Base-by-base conservation (phyloP, 73 alveolate genomes). In the Breviolum minutum region DNA sequence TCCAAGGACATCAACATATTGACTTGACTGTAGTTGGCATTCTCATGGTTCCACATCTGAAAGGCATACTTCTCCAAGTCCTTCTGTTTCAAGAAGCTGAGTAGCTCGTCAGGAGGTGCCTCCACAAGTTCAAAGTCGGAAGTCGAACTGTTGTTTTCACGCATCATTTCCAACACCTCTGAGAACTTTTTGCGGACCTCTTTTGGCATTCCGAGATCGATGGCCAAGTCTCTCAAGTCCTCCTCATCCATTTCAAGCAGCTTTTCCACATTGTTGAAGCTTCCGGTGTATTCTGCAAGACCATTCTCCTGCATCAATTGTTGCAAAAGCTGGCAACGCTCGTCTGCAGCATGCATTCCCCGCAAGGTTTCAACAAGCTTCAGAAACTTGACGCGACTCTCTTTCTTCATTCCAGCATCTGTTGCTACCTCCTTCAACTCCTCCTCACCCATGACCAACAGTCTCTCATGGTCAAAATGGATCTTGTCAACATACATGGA, bases 341-440 rank as follows among this genome's bases (percentile, higher is more conserved):
- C 96, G 20, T 3, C 87, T 63, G 24, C 66, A 13, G 95, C 80
- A 62, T 30, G 80, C 7, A 62, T 62, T 3, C 32, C 73, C 11
- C 66, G 95, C 63, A 86, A 27, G 7, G 63, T 63, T 68, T 79
- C 24, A 27, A 86, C n/a, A 63, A 63, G 30, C 32, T 63, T 14
- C 82, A 86, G 13, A 64, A 87, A 87, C 80, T 68, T 64, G 60
- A 14, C 88, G 27, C 97, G 97, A 54, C 20, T 27, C 8, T 70
- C 87, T 30, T 71, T 90, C 88, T 90, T 70, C 97, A 90, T 90
- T 76, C 97, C 97, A 40, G 87, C 88, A 30, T 73, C 95, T 6
- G 69, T 29, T 24, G 95, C 95, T 11, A 66, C 84, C 30, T 87
- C 95, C 9, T 63, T 22, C 95, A 87, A 30, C 83, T 64, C 84